These are phyloP conservation scores for Marsdenia floribunda DNA, from an alignment of 257 asterid genomes.

Conservation along the genomic window DNA sequence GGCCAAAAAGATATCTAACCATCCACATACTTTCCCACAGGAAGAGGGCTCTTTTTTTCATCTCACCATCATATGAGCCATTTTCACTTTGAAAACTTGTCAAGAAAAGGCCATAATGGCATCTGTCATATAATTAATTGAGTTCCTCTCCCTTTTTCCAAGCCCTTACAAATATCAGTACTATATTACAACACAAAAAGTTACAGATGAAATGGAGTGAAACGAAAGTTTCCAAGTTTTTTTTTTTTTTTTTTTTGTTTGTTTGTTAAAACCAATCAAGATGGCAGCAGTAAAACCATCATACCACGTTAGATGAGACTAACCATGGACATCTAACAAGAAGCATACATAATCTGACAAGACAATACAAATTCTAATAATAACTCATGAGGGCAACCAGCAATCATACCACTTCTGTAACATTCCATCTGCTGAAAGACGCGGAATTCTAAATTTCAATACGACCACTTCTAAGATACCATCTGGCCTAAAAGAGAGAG, in stretches of 20 bases:
- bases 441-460: slow-evolving; percentile 28
- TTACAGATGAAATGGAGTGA: not conserved
- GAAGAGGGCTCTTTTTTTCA: not conserved
- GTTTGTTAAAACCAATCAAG: not conserved
- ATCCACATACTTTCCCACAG: not conserved
- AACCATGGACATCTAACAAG: not conserved
- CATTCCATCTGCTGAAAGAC: slow-evolving; percentile 29
- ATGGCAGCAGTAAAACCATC: not conserved
- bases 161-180: not conserved
- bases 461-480: slow-evolving; percentile 37
- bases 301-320: not conserved
- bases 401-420: slow-evolving; percentile 37
- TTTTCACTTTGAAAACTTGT: not conserved
- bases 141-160: not conserved
- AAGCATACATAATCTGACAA: not conserved
- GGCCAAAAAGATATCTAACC: not conserved
- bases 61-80: not conserved
- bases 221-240: not conserved
- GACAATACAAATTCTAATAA: not conserved
- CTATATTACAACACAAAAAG: not conserved
- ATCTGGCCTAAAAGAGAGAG: slow-evolving; percentile 23
- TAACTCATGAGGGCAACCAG: slow-evolving; percentile 19
- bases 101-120: not conserved
- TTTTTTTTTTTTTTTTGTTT: too few species aligned
- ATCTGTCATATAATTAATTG: not conserved